Percentiles rank a stretch among this genome's conserved stretches.
Conservation (phyloP, 2,329 filamentous ascomycete genomes). For the Ceratocystis harringtonii region DNA sequence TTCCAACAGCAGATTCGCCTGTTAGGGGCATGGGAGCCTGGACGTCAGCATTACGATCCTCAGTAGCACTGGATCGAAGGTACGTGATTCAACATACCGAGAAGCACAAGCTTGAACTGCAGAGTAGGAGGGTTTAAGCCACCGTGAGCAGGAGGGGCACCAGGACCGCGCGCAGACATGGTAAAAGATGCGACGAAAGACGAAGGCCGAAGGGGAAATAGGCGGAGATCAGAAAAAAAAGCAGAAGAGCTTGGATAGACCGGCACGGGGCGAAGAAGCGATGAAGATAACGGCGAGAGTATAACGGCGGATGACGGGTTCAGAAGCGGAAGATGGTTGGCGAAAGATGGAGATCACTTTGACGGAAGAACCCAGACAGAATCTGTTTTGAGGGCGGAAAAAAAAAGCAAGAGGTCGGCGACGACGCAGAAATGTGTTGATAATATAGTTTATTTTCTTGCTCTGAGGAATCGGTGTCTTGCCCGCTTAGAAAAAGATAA, state of each 20-base stretch:
- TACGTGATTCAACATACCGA: conserved; percentile 48
- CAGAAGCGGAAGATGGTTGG: not conserved
- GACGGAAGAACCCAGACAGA: not conserved
- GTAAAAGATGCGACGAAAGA: conserved; percentile 23
- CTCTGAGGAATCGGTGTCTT: not conserved
- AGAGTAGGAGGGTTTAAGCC: conserved; percentile 74
- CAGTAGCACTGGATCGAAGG: conserved; percentile 44
- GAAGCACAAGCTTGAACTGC: conserved; percentile 95
- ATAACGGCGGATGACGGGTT: not conserved
- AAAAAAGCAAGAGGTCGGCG: not conserved
- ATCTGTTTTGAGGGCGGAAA: not conserved
- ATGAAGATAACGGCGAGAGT: not conserved
- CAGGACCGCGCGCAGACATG: conserved; percentile 66
- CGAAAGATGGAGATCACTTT: not conserved
- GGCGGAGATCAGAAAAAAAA: not conserved
- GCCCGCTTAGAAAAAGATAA: not conserved
- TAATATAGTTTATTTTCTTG: not conserved
- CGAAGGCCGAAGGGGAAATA: not conserved
- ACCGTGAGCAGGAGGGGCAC: conserved; percentile 41
- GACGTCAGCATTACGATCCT: conserved; percentile 57
- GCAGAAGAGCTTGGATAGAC: not conserved
- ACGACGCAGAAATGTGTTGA: not conserved
- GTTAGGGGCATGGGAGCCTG: too few species aligned
- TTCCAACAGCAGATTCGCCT: conserved; percentile 96
- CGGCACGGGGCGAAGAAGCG: not conserved